A percentile compares a stretch with the other conserved stretches of the same genome.
phyloP scores from a whole-genome alignment of 306 rosid genomes.

The Ceratonia siliqua region DNA sequence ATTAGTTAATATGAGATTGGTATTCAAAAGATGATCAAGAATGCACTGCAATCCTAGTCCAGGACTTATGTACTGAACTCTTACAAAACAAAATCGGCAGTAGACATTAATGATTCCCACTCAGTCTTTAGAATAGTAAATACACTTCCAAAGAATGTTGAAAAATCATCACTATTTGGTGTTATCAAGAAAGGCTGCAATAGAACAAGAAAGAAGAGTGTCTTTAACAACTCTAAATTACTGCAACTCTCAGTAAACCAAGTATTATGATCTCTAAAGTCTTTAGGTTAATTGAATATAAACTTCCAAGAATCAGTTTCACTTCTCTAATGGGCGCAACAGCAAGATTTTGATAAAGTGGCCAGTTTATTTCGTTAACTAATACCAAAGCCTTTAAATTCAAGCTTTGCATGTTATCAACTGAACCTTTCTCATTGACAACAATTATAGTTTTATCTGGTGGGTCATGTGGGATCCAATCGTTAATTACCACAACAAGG shows the following conservation, averaged over 20 bases:
- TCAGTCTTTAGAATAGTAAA: constrained; percentile 70
- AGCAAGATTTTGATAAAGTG: constrained; percentile 63
- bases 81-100: constrained; percentile 45
- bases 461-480: too few relatives aligned
- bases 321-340: constrained; percentile 38
- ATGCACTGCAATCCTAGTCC: constrained; percentile 69
- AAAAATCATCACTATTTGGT: constrained; percentile 48
- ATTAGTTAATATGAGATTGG: too few relatives aligned
- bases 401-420: too few relatives aligned
- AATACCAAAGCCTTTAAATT: constrained; percentile 70
- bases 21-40: constrained; percentile 47
- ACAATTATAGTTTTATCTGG: too few relatives aligned
- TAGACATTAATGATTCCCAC: constrained; percentile 60
- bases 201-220: constrained; percentile 61
- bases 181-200: constrained; percentile 55
- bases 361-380: constrained; percentile 69
- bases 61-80: constrained; percentile 67
- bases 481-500: too few relatives aligned
- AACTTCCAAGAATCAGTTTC: constrained; percentile 42
- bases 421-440: too few relatives aligned
- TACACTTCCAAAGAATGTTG: constrained; percentile 50
- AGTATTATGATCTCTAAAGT: constrained; percentile 49
- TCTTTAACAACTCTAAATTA: constrained; percentile 64
- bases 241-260: constrained; percentile 62
- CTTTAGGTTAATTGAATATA: constrained; percentile 64